phyloP scores from a whole-genome alignment of 805 yeast genomes.

The Kuraishia molischiana region DNA sequence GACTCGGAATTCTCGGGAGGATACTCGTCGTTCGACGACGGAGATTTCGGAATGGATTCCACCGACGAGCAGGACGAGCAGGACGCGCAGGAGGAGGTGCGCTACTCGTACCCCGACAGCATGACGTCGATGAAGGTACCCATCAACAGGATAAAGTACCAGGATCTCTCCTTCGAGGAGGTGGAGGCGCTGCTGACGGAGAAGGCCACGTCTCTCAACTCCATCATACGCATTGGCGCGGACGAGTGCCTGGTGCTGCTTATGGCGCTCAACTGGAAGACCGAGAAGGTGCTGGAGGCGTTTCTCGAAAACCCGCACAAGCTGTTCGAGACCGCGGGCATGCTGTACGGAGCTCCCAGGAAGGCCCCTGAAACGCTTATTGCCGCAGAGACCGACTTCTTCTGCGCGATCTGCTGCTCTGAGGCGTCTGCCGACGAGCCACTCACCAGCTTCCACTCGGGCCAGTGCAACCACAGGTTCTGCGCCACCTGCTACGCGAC shows the following conservation, averaged over 20 bases:
- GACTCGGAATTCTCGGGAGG: not conserved
- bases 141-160: conserved; percentile 16
- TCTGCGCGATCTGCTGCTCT: conserved; percentile 71
- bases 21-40: conserved; percentile 1
- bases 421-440: conserved; percentile 24
- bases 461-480: conserved; percentile 57
- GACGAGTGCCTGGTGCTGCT: conserved; percentile 34
- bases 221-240: conserved; percentile 24
- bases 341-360: conserved; percentile 25
- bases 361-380: conserved; percentile 1
- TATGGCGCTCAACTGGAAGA: conserved; percentile 47
- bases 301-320: conserved; percentile 22
- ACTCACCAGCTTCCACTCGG: conserved; percentile 31
- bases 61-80: not conserved
- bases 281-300: conserved; percentile 43
- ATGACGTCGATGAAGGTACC: not conserved
- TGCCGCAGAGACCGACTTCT: conserved; percentile 17
- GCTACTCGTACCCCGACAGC: not conserved
- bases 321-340: conserved; percentile 14
- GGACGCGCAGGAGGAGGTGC: not conserved
- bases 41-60: not conserved
- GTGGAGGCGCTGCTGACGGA: conserved; percentile 15
- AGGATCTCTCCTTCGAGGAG: conserved; percentile 18
- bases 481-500: conserved; percentile 61
- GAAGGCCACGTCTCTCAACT: conserved; percentile 23